phyloP scores from a whole-genome alignment of 1,139 yeast species.

The Trichomonascaceae sp. region DNA sequence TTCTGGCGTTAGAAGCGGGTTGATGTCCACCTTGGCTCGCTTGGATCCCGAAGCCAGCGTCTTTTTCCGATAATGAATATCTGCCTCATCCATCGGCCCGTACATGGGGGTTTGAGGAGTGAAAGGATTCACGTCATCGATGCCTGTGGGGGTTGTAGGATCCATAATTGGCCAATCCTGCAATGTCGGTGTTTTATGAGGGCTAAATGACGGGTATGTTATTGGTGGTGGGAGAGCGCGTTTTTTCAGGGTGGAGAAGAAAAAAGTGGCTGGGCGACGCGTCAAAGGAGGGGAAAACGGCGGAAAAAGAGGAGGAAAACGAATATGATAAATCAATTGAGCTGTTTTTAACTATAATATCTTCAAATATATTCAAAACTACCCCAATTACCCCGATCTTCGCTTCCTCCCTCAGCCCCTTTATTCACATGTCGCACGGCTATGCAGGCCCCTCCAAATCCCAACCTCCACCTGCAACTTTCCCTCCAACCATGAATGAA shows the following conservation, averaged over 20 bases:
- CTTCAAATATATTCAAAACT: neutral
- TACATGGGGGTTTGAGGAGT: conserved; percentile 35
- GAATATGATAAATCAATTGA: neutral
- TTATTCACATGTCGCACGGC: neutral
- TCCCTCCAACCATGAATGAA: conserved; percentile 4
- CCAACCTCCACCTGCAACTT: neutral
- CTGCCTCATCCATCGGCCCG: conserved; percentile 33
- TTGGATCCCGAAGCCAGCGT: neutral
- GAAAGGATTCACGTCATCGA: conserved; percentile 18
- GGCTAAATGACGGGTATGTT: conserved; percentile 6
- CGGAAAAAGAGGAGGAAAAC: neutral
- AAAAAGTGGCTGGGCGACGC: conserved; percentile 3
- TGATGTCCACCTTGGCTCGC: neutral
- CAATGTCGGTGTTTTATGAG: neutral
- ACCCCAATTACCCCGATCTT: too few species aligned
- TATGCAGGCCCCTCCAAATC: neutral
- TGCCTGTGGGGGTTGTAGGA: conserved; percentile 30
- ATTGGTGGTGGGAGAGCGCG: neutral
- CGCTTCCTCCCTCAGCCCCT: neutral
- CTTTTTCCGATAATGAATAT: conserved; percentile 16
- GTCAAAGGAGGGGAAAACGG: neutral
- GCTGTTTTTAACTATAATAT: neutral
- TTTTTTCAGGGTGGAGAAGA: neutral
- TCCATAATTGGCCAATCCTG: conserved; percentile 11
- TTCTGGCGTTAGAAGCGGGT: conserved; percentile 22